A percentile compares a stretch with the other conserved stretches of the same genome.
These are phyloP conservation scores for Vanrija sp. DNA, from an alignment of 1,284 basidiomycete species.

Conservation along the genomic window DNA sequence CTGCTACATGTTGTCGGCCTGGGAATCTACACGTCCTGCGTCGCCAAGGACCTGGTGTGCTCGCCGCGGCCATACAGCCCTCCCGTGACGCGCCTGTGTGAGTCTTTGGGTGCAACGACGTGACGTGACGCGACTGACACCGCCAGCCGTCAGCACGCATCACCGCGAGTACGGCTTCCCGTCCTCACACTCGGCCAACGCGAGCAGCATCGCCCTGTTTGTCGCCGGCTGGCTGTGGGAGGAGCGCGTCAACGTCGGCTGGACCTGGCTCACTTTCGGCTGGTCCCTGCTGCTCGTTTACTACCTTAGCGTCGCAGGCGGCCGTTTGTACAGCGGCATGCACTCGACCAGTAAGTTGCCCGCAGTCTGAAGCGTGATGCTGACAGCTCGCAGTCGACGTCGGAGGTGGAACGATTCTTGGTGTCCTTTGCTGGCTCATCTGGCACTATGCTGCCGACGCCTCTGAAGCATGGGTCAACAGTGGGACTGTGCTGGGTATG, in stretches of 20 bases:
- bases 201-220: conserved; percentile 79
- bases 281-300: conserved; percentile 58
- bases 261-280: conserved; percentile 11
- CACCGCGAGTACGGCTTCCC: conserved; percentile 72
- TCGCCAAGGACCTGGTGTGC: conserved; percentile 85
- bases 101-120: conserved; percentile 9
- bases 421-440: conserved; percentile 62
- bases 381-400: conserved; percentile 59
- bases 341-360: conserved; percentile 56
- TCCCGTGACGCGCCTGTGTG: conserved; percentile 72
- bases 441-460: conserved; percentile 49
- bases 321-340: conserved; percentile 87
- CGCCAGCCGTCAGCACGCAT: conserved; percentile 71
- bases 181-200: conserved; percentile 92
- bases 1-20: conserved; percentile 68
- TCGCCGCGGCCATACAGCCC: conserved; percentile 87
- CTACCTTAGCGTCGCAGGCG: conserved; percentile 75
- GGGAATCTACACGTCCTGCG: conserved; percentile 79
- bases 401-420: conserved; percentile 62
- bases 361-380: background rate
- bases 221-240: conserved; percentile 48
- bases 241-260: conserved; percentile 18
- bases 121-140: background rate
- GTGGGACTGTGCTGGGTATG: conserved; percentile 57
- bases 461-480: conserved; percentile 52